Base-by-base conservation (phyloP, 129 eudicot species). In the Flaveria robusta region DNA sequence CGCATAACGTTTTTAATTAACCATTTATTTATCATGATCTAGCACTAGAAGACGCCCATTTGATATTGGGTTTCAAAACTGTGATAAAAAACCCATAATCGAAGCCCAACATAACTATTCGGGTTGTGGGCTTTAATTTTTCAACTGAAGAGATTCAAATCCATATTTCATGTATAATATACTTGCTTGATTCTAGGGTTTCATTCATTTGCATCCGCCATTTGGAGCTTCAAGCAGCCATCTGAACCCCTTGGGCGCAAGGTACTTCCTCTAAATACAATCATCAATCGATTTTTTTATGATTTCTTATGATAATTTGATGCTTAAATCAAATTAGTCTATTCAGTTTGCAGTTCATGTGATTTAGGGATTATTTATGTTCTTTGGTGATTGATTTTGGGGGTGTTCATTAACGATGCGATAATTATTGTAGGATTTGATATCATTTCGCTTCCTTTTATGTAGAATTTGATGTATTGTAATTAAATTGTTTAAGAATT, bases 111-210 rank as follows among this genome's bases (percentile, higher is more conserved):
- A 49, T 6, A 49, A 13, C 18, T 14, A 49, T 14, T 49, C 14
- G 54, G 16, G 54, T 14, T 49, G 5, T 4, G 54, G 54, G 54
- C 19, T 14, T 49, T 49, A 1, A 14, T 49, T 13, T 49, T 1
- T 49, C 0, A 3, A 13, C 54, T 14, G 5, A 49, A 49, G 54
- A 13, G 5, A 49, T 49, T 6, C 41, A 18, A 62, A 26, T 27
- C 67, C 67, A 68, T 10, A 42, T 71, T 34, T 34, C 39, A 5
- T 31, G 37, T 6, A 4, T 1, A 4, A 31, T 31, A 31, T 31
- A 22, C 58, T 13, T 72, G 0, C 50, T 34, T 13, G 8, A 18
- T 42, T 74, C 59, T 74, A 60, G 70, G 78, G 78, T 74, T 74
- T 43, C 70, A 15, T n/a, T 7, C 78, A 4, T 46, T 45, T 8